Evolutionary conservation across 2,329 filamentous ascomycete genomes (phyloP).

Genomic region (Clonostachys rosea): DNA sequence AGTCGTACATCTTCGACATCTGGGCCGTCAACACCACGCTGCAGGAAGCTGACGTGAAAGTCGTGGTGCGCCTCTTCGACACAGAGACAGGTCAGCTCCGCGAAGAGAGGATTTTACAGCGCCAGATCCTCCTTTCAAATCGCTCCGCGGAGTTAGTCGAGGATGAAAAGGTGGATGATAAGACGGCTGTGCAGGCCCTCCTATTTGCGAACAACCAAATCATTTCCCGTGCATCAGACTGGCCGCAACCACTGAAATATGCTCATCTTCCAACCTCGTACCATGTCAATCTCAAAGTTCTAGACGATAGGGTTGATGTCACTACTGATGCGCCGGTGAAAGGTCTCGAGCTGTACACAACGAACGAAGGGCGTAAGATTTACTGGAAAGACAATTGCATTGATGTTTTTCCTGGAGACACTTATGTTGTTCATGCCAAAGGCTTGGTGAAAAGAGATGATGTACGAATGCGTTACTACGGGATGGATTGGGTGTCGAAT

Average conservation of each 20-base stretch:
- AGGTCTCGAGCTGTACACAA: background rate
- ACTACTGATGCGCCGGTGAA: background rate
- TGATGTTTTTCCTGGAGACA: background rate
- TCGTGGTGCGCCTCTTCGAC: background rate
- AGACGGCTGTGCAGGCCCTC: background rate
- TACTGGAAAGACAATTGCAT: background rate
- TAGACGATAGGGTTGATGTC: background rate
- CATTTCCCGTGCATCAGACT: background rate
- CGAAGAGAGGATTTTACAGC: background rate
- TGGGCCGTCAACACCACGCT: slow-evolving; percentile 1
- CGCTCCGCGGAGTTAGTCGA: background rate
- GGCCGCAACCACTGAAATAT: slow-evolving; percentile 1
- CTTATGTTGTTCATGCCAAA: background rate
- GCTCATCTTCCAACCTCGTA: background rate
- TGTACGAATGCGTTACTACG: background rate
- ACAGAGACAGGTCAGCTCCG: background rate
- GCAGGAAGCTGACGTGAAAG: background rate
- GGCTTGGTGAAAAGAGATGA: background rate
- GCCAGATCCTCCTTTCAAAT: background rate
- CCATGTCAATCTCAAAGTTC: background rate
- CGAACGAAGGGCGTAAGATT: background rate
- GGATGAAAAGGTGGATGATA: background rate
- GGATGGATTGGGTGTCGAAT: background rate
- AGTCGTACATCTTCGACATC: background rate
- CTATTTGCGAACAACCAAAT: background rate